These are phyloP conservation scores for Geotrichum bryndzae DNA, from an alignment of 1,139 yeast species.

Conservation along the genomic window DNA sequence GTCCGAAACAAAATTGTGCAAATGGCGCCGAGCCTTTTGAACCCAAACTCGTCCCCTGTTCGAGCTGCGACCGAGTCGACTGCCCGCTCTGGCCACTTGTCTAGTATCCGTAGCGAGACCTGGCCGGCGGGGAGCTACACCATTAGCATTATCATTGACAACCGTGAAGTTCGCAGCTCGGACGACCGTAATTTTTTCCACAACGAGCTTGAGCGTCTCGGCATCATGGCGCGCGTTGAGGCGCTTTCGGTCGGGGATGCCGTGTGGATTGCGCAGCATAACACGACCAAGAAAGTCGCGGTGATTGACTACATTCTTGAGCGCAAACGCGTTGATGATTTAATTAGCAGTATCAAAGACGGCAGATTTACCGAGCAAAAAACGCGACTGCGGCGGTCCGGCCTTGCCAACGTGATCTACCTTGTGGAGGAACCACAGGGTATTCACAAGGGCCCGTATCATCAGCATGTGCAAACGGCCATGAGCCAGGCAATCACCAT, in stretches of 20 bases:
- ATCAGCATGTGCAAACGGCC: constrained; percentile 68
- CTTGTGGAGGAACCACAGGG: constrained; percentile 71
- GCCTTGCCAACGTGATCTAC: constrained; percentile 63
- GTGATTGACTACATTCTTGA: constrained; percentile 78
- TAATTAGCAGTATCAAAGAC: constrained; percentile 74
- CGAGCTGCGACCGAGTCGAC: not conserved
- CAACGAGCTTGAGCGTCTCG: constrained; percentile 46
- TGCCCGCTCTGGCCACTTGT: not conserved
- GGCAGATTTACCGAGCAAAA: constrained; percentile 84
- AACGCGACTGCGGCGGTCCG: constrained; percentile 61
- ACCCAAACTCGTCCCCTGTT: not conserved
- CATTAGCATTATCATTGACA: constrained; percentile 64
- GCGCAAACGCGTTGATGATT: constrained; percentile 82
- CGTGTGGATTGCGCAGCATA: constrained; percentile 77
- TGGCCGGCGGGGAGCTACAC: constrained; percentile 57
- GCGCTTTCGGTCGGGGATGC: constrained; percentile 81
- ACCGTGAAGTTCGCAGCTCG: constrained; percentile 55
- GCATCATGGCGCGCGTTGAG: constrained; percentile 49
- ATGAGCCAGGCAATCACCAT: constrained; percentile 65
- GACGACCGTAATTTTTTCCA: constrained; percentile 32
- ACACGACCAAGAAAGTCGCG: constrained; percentile 51
- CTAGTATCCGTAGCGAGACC: constrained; percentile 10
- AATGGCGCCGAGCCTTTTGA: constrained; percentile 1
- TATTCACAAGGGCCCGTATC: constrained; percentile 39
- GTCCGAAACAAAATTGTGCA: constrained; percentile 11